These are phyloP conservation scores for Coelastrella sp. DNA, from an alignment of 139 green algal genomes.

Conservation along the genomic window DNA sequence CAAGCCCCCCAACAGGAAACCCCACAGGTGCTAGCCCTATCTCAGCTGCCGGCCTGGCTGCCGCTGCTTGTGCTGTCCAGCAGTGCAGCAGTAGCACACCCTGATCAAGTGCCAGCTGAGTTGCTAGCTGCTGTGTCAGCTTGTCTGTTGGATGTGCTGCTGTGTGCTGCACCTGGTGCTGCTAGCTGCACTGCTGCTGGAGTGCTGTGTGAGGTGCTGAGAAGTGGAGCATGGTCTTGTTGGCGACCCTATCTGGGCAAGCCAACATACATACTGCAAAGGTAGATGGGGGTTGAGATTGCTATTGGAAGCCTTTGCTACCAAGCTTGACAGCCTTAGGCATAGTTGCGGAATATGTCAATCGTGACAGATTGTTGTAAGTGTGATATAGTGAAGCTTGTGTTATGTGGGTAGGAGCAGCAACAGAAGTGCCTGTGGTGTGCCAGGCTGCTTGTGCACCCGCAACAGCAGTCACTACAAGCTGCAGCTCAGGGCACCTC, in stretches of 20 bases:
- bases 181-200: slow-evolving; percentile 39
- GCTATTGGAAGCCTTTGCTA: too few species aligned
- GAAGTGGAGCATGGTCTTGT: background rate
- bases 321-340: too few species aligned
- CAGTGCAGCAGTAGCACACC: slow-evolving; percentile 13
- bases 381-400: too few species aligned
- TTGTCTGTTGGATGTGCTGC: slow-evolving; percentile 21
- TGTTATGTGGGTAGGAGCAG: too few species aligned
- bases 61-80: slow-evolving; percentile 29
- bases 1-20: background rate
- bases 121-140: slow-evolving; percentile 33
- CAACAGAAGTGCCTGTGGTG: too few species aligned
- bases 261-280: slow-evolving; percentile 29
- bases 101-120: slow-evolving; percentile 18
- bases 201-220: slow-evolving; percentile 30
- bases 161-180: slow-evolving; percentile 18
- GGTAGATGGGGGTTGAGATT: background rate
- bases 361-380: too few species aligned
- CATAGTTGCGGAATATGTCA: too few species aligned
- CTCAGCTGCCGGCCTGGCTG: background rate
- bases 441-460: too few species aligned
- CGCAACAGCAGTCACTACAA: too few species aligned
- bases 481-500: background rate
- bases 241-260: slow-evolving; percentile 33
- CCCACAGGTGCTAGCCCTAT: background rate